Base-by-base conservation (phyloP, 768 basidiomycete species). In the Mycena venus region DNA sequence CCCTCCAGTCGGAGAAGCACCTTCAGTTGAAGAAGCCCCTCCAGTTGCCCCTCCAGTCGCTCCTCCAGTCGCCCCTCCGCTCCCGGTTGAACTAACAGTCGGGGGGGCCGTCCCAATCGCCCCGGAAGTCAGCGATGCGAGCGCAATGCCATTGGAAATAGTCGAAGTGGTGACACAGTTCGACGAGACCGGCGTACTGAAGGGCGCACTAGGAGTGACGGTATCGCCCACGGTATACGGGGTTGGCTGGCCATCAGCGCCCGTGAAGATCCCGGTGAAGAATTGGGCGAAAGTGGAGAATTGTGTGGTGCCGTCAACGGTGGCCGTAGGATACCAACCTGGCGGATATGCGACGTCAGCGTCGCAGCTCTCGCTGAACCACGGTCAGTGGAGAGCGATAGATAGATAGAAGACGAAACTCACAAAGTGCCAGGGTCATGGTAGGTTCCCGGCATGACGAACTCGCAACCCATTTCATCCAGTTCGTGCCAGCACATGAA, bases 401-500 rank as follows among this genome's bases (percentile, higher is more conserved):
- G 8, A 10, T n/a, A n/a, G n/a, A 12, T 17, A 25, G 19, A 66
- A 23, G 23, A 5, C 64, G 27, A 8, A 29, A 77, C 86, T 70
- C 72, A 86, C 86, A 86, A 88, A 27, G 85, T 87, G 1, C 84
- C 84, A 29, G 85, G 84, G 68, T 83, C 78, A 56, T 86, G 76
- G 79, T 87, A 87, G 75, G 85, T 85, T 19, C 86, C 86, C 10
- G 87, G 87, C 87, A 88, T 87, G 36, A 86, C 86, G 67, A 86
- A 87, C 34, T 82, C 77, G 68, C 87, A 88, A 25, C 87, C 86
- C 83, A 87, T 85, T 61, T n/a, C n/a, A n/a, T n/a, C 67, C 29
- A 68, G 67, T 23, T 68, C 67, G 23, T 68, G 58, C 67, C 67
- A 68, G 23, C 67, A 68, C 67, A 68, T 68, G 44, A 68, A 68